Evolutionary conservation across 2,329 filamentous ascomycete species (phyloP), one percentile per base, ranked within the genome.

Genomic region (Zalaria sp.): DNA sequence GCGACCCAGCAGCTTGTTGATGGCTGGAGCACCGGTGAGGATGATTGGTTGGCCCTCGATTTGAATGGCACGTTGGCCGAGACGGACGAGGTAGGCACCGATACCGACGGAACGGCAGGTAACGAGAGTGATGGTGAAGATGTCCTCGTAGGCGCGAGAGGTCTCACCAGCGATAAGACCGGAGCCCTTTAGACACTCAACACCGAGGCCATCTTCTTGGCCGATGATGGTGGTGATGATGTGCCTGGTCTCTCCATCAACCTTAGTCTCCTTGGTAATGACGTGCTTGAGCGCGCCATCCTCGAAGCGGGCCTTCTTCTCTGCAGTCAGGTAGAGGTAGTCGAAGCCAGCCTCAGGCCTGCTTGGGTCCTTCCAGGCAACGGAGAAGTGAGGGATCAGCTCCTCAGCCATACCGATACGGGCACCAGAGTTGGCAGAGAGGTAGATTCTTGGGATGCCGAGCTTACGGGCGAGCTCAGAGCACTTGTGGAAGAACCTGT

Each of bases 31-130:
- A 75, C 91, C 91, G 55, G 91, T 98, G 49, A 98, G 77, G 57
- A 98, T 98, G 62, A 98, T 98, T 34, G 91, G 91, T 68, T 98
- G 91, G 45, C 91, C 91, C 66, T 98, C 91, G 51, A 98, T 93
- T 67, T 98, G 91, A 51, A 98, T 93, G 49, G 91, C 89, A 79
- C 91, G 86, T 67, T 98, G 91, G 46, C 91, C 91, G 46, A 98
- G 85, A 61, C 91, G 89, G 53, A 98, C 91, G 43, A 98, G 83
- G 68, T 98, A 98, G 40, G 91, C 91, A 76, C 91, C 91, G 51
- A 98, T 98, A 81, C 91, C 91, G 59, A 98, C 91, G 53, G 91
- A 98, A 59, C 91, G 83, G 67, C 91, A 98, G 48, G 91, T 98
- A 47, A 98, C 91, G 51, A 98, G 73, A 18, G 91, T 98, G 57